Conservation (phyloP, 164 flowering plant genomes). For the Cinnamomum chago region DNA sequence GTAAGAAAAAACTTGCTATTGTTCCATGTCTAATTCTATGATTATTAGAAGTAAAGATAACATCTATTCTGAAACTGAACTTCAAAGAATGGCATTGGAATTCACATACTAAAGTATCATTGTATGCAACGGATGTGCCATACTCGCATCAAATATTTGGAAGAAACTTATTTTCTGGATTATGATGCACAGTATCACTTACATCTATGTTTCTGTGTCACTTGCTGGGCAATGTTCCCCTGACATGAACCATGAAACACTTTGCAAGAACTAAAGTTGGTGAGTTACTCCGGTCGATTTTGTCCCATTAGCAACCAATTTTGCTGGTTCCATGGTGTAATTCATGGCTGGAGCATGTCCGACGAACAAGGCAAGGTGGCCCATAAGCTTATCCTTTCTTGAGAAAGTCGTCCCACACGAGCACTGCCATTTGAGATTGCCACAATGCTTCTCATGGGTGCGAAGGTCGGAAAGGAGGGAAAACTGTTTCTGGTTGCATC, state of each 20-base stretch:
- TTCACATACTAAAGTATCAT: background rate
- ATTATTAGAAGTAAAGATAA: too few relatives aligned
- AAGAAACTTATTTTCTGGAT: background rate
- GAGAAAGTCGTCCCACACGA: slow-evolving; percentile 81
- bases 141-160: background rate
- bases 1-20: too few relatives aligned
- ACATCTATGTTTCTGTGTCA: background rate
- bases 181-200: background rate
- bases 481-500: slow-evolving; percentile 68
- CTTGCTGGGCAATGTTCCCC: background rate
- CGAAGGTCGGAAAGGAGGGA: slow-evolving; percentile 73
- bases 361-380: slow-evolving; percentile 64
- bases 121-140: background rate
- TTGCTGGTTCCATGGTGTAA: slow-evolving; percentile 5
- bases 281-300: background rate
- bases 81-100: background rate
- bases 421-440: slow-evolving; percentile 68
- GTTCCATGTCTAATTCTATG: too few relatives aligned
- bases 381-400: slow-evolving; percentile 78
- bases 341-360: slow-evolving; percentile 44
- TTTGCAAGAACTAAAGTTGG: background rate
- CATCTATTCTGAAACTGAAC: too few relatives aligned
- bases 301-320: background rate
- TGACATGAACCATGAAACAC: background rate
- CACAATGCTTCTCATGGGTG: slow-evolving; percentile 92